Base-by-base conservation (phyloP, 805 yeast genomes). In the Komagataella pastoris region DNA sequence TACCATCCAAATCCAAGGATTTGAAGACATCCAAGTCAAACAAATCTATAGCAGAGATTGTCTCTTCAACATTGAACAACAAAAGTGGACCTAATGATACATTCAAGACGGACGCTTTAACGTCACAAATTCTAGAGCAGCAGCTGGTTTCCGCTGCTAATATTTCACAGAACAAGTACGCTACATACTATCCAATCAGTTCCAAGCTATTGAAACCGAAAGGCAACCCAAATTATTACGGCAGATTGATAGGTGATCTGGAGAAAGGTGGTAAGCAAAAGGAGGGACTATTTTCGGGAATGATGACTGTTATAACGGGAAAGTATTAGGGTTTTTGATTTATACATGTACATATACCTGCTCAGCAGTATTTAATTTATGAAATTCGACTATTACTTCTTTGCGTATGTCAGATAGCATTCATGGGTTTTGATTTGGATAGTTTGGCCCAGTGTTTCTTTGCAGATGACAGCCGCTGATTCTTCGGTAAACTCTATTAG, bases 141-240 rank as follows among this genome's bases (percentile, higher is more conserved):
- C 91, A 85, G 63, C 76, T 76, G 54, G 68, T 69, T 51, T 75
- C 90, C 3, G 64, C 84, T 51, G 70, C 80, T 48, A 77, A 75
- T 56, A 65, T 84, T 53, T 73, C 74, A 53, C 75, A 73, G 52
- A 82, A 81, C 61, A 81, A 81, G 59, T 81, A 81, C 70, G 74
- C 71, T 58, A 75, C 76, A 53, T 79, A 79, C 60, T 86, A 85
- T 62, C 71, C 75, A 54, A 74, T 81, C 43, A 81, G 81, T 52
- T 84, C 80, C 47, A 84, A 84, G 61, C 66, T 89, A 56, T 66
- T 79, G 59, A 72, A 66, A 57, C 97, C 97, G n/a, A 81, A 83
- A 59, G 96, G 96, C 1, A 86, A 88, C 65, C 88, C 95, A 2
- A 65, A 74, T 48, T 89, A 89, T 62, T 89, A 89, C 61, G 76